Evolutionary conservation across 306 rosid species (phyloP), one percentile per base, ranked within the genome.

Genomic region (Oemleria cerasiformis): DNA sequence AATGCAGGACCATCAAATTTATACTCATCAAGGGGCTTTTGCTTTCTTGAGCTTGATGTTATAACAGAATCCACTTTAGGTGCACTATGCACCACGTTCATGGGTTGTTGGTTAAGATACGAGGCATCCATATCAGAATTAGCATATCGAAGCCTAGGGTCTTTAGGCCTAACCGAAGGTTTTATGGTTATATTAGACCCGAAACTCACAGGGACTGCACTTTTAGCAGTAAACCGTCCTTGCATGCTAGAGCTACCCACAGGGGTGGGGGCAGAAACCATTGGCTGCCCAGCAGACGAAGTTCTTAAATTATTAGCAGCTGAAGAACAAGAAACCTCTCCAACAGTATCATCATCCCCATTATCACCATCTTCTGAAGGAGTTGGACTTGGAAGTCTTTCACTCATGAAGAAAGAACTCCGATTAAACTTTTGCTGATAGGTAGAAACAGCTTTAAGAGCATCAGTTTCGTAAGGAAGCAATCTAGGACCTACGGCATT

Each of bases 361-460:
- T 72, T 74, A 53, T 75, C 92, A 56, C 77, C 59, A 34, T 91
- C 92, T 67, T 85, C 99, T 6, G 99, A 95, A 47, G 99, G 99
- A 25, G 99, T 95, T 78, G 99, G 99, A 79, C 99, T 95, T 67
- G 99, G 99, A 84, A 95, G 96, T 55, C 81, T 77, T 76, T 91
- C 97, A 81, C 55, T 68, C 45, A 77, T 82, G 40, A 83, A 72
- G 76, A 81, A 87, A 25, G 99, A 89, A 78, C 85, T 84, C 74
- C 87, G 90, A 72, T 89, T 89, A 81, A 95, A 93, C 82, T 87
- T 95, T 79, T 91, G 99, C 74, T 95, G 99, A 84, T 95, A 95
- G 11, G 87, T 47, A 30, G 99, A 95, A 78, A 95, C 88, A 75
- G 97, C 97, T 81, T 83, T 91, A 42, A 88, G 40, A 19, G 97